These are phyloP conservation scores for Trichoderma asperellum DNA, from an alignment of 2,329 filamentous ascomycete species.

Conservation along the genomic window DNA sequence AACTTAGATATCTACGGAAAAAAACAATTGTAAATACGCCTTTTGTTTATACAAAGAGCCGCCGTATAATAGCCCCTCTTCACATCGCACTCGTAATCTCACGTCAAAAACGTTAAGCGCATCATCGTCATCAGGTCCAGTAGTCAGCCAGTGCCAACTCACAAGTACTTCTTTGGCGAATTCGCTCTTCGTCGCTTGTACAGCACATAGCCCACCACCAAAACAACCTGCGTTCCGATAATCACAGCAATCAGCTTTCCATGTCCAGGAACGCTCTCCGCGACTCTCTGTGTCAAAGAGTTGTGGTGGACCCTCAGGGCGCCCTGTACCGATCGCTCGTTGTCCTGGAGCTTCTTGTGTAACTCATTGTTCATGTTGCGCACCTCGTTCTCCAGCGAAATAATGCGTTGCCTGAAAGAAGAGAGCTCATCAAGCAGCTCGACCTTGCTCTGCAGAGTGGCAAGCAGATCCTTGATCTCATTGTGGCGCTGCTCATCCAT, in stretches of 20 bases:
- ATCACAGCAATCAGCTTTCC: constrained; percentile 67
- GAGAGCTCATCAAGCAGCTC: constrained; percentile 52
- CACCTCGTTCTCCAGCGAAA: constrained; percentile 62
- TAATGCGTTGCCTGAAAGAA: constrained; percentile 50
- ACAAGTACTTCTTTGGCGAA: constrained; percentile 92
- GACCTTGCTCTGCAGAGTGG: constrained; percentile 52
- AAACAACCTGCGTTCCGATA: constrained; percentile 72
- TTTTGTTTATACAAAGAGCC: constrained; percentile 21
- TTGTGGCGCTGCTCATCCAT: constrained; percentile 60
- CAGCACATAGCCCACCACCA: constrained; percentile 69
- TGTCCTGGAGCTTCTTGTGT: constrained; percentile 52
- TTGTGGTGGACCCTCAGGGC: constrained; percentile 56
- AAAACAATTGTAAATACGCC: neutral
- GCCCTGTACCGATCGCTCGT: constrained; percentile 58
- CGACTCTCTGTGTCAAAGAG: constrained; percentile 53
- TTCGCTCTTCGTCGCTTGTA: constrained; percentile 79
- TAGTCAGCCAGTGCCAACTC: neutral
- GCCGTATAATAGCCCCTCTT: constrained; percentile 1
- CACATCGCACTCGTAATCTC: constrained; percentile 29
- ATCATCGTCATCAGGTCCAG: neutral
- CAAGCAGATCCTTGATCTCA: constrained; percentile 55
- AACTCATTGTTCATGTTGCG: constrained; percentile 61
- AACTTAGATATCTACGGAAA: neutral
- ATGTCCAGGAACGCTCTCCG: constrained; percentile 54
- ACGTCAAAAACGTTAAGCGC: neutral